A percentile compares a stretch with the other conserved stretches of the same genome.
phyloP scores from a whole-genome alignment of 345 rosid species.

The Syzygium oleosum region DNA sequence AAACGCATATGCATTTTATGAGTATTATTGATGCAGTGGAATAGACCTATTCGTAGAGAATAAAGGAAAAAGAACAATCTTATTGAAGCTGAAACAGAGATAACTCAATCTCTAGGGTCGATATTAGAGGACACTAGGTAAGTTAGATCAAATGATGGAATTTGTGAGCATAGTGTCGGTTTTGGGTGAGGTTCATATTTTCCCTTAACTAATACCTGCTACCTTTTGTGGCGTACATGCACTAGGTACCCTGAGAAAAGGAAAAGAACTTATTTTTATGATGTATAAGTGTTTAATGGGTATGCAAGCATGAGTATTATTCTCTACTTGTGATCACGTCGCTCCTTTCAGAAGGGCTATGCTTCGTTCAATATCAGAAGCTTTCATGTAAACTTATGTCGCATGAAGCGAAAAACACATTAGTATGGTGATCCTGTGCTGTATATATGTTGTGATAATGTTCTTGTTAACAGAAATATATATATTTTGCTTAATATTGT shows the following conservation, averaged over 20 bases:
- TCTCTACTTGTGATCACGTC: neutral
- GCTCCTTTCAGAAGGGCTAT: neutral
- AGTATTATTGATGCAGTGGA: neutral
- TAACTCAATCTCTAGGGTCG: neutral
- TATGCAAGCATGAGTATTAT: neutral
- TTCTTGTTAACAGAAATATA: neutral
- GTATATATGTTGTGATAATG: neutral
- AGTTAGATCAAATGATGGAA: neutral
- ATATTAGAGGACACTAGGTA: neutral
- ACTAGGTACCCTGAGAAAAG: neutral
- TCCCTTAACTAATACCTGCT: neutral
- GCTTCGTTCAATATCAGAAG: neutral
- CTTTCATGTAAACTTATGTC: neutral
- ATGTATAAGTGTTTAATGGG: neutral
- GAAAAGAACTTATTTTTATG: neutral
- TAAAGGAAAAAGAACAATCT: neutral
- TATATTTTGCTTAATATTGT: neutral
- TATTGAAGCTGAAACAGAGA: neutral
- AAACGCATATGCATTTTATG: neutral
- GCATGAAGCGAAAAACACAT: neutral
- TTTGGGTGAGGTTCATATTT: neutral
- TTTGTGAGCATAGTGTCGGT: neutral
- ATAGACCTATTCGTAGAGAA: neutral
- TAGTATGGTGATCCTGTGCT: neutral
- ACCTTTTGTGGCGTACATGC: neutral